Conservation (phyloP, 306 rosid genomes). For the Boehmeria nivea region DNA sequence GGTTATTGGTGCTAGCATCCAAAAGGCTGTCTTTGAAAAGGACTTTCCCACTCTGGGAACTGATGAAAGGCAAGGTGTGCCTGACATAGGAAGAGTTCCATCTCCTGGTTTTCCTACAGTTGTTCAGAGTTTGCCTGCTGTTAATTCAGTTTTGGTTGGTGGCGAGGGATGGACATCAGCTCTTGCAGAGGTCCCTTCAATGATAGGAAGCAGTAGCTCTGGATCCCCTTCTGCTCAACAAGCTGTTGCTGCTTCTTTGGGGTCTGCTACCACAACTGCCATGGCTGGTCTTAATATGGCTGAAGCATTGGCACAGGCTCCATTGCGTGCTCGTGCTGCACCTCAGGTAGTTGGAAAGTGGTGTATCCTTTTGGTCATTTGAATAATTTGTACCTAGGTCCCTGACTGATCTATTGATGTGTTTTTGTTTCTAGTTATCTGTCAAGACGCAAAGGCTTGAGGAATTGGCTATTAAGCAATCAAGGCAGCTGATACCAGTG, state of each 20-base stretch:
- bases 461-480: constrained; percentile 92
- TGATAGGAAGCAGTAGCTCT: constrained; percentile 54
- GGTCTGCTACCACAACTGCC: constrained; percentile 39
- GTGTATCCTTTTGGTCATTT: constrained; percentile 7
- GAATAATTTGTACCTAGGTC: constrained; percentile 5
- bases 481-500: constrained; percentile 93
- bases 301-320: constrained; percentile 87
- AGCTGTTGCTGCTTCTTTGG: constrained; percentile 42
- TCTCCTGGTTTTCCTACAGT: constrained; percentile 80
- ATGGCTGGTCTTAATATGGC: constrained; percentile 92
- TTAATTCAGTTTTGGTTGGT: constrained; percentile 76
- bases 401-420: constrained; percentile 12
- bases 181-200: constrained; percentile 72
- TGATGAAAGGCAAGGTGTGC: constrained; percentile 67
- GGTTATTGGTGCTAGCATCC: constrained; percentile 47
- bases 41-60: constrained; percentile 94
- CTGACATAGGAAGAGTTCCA: constrained; percentile 75
- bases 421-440: constrained; percentile 48
- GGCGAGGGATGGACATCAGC: constrained; percentile 99
- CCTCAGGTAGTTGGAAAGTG: constrained; percentile 63
- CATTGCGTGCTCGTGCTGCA: constrained; percentile 59
- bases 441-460: constrained; percentile 94
- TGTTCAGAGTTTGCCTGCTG: constrained; percentile 72
- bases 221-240: constrained; percentile 59
- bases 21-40: constrained; percentile 80